phyloP scores from a whole-genome alignment of 2,329 filamentous ascomycete genomes.

The Delphinella strobiligena region DNA sequence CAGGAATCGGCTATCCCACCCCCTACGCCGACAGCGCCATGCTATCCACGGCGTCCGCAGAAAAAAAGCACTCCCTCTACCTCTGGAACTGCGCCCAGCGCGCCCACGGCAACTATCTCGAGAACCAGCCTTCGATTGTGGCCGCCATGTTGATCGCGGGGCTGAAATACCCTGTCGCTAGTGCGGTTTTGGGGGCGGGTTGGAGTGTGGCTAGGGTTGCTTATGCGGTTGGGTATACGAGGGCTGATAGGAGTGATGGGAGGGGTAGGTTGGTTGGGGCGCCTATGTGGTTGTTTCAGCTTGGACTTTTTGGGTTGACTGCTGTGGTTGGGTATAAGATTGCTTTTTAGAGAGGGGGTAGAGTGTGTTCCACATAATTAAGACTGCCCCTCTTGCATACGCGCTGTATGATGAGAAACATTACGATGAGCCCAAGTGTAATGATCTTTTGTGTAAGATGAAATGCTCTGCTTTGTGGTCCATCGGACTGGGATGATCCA shows the following conservation, averaged over 20 bases:
- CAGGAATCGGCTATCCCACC: conserved; percentile 46
- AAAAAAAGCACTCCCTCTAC: conserved; percentile 28
- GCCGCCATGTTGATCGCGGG: conserved; percentile 42
- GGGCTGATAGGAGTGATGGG: conserved; percentile 24
- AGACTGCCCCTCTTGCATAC: too few species aligned
- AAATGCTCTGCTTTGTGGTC: too few species aligned
- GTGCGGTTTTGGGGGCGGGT: conserved; percentile 31
- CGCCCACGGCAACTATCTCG: conserved; percentile 44
- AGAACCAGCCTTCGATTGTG: conserved; percentile 43
- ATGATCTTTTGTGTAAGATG: too few species aligned
- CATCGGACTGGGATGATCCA: too few species aligned
- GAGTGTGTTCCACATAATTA: too few species aligned
- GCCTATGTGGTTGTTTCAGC: conserved; percentile 19
- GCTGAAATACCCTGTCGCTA: conserved; percentile 38
- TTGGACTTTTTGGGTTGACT: conserved; percentile 19
- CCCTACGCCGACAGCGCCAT: conserved; percentile 45
- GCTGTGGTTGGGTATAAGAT: conserved; percentile 19
- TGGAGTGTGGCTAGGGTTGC: conserved; percentile 41
- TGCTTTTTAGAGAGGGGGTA: conserved; percentile 8
- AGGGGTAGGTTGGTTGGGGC: conserved; percentile 31
- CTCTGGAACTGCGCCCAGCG: conserved; percentile 42
- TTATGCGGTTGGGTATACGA: conserved; percentile 37
- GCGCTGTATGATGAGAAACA: too few species aligned
- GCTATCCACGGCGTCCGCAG: conserved; percentile 29
- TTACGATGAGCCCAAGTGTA: too few species aligned